Percentiles rank a stretch among this genome's conserved stretches.
phyloP scores from a whole-genome alignment of 1,284 basidiomycete species.

The Ganoderma multipileum region DNA sequence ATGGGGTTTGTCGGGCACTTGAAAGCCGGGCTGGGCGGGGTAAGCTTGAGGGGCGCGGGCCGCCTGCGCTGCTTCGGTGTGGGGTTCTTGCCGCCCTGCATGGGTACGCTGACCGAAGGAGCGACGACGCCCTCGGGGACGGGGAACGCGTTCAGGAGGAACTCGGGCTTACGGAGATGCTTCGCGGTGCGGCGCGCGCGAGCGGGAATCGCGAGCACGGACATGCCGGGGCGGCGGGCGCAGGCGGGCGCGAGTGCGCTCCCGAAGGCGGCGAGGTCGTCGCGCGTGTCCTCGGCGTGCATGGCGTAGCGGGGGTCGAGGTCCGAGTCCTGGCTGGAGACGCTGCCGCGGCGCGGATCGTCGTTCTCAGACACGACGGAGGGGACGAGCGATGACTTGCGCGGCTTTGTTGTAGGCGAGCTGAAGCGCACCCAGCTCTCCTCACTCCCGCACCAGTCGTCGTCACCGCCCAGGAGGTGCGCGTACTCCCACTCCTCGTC shows the following conservation, averaged over 20 bases:
- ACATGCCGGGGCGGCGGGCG: constrained; percentile 39
- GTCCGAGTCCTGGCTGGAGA: constrained; percentile 60
- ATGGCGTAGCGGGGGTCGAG: constrained; percentile 57
- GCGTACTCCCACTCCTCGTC: constrained; percentile 74
- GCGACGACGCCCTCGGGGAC: constrained; percentile 30
- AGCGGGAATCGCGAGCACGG: constrained; percentile 41
- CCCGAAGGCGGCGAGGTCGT: constrained; percentile 44
- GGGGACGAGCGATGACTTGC: constrained; percentile 18
- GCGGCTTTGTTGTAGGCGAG: constrained; percentile 30
- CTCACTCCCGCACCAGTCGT: constrained; percentile 32
- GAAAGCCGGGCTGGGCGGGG: constrained; percentile 36
- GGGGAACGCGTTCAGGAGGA: constrained; percentile 41
- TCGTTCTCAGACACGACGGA: constrained; percentile 25
- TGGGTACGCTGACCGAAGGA: not conserved
- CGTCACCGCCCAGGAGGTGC: constrained; percentile 55
- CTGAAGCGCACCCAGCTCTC: constrained; percentile 41
- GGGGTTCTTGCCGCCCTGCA: not conserved
- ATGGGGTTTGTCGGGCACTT: constrained; percentile 40
- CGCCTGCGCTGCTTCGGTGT: constrained; percentile 33
- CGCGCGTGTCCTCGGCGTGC: constrained; percentile 45
- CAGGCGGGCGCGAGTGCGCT: constrained; percentile 33
- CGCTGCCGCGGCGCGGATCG: constrained; percentile 50
- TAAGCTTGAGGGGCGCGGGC: constrained; percentile 39
- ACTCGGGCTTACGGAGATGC: constrained; percentile 43
- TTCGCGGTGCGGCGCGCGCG: constrained; percentile 41